A percentile compares a stretch with the other conserved stretches of the same genome.
Evolutionary conservation across 1,139 yeast species (phyloP).

Genomic region (Suhomyces guaymorum): DNA sequence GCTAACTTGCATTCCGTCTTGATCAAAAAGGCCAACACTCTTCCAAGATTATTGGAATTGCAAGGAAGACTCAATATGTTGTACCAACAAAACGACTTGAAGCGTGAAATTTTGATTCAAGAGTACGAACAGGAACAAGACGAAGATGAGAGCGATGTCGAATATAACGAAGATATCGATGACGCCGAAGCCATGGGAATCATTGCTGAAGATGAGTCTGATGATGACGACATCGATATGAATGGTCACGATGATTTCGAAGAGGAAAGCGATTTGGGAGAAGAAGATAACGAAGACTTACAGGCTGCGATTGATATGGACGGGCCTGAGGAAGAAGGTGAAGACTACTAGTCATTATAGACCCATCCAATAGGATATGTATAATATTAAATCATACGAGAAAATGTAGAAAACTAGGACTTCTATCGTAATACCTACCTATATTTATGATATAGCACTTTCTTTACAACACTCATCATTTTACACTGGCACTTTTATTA

Average conservation of each 20-base stretch:
- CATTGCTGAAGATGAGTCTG: conserved; percentile 24
- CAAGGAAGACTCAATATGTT: conserved; percentile 80
- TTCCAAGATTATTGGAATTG: conserved; percentile 77
- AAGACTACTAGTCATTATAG: conserved; percentile 22
- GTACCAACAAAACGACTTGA: conserved; percentile 66
- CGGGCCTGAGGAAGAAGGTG: conserved; percentile 30
- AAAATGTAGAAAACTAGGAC: too few species aligned
- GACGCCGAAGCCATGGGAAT: conserved; percentile 35
- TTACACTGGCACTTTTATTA: too few species aligned
- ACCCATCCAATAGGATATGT: conserved; percentile 2
- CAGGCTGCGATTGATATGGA: conserved; percentile 22
- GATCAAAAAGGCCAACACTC: conserved; percentile 68
- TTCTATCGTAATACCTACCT: too few species aligned
- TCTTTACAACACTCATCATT: too few species aligned
- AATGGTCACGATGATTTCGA: conserved; percentile 24
- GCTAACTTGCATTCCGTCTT: conserved; percentile 79
- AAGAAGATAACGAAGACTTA: conserved; percentile 16
- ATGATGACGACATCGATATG: conserved; percentile 19
- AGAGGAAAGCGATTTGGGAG: conserved; percentile 22
- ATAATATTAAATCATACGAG: too few species aligned
- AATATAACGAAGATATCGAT: conserved; percentile 44
- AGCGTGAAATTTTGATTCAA: conserved; percentile 50
- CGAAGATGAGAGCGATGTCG: conserved; percentile 38
- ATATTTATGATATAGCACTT: too few species aligned
- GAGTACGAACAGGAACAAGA: conserved; percentile 26